Base-by-base conservation (phyloP, 2,329 filamentous ascomycete genomes). In the Hymenoscyphus occultus region DNA sequence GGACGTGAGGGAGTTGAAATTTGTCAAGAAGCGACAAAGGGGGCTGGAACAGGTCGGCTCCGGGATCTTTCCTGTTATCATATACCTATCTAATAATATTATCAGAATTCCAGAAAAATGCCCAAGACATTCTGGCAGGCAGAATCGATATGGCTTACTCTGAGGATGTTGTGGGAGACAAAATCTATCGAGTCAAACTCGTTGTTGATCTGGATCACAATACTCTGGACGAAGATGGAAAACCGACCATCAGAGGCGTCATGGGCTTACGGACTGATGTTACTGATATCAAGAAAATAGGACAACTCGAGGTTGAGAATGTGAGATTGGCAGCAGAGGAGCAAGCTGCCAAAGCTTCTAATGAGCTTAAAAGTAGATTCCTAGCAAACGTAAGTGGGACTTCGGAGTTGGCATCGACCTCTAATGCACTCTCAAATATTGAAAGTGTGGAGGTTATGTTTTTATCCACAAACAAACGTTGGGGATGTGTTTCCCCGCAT, bases 321-420 rank as follows among this genome's bases (percentile, higher is more conserved):
- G 65, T 63, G 12, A 61, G 67, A 51, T 59, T 72, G 58, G 67
- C 65, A 22, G 59, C 65, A 56, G 68, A 71, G 51, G 71, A 72
- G 58, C 67, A 71, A 48, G 69, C 70, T 54, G 71, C 71, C 2
- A 71, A 72, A 59, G 69, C 71, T 28, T 70, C 71, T 13, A 71
- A 68, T 40, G 57, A 62, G 22, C 63, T 71, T 39, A 72, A 72
- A 42, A 72, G 71, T 64, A 70, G 68, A 56, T 72, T 72, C 54
- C 45, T 72, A 10, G 71, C 71, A 32, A 72, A 72, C 45, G 70
- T 70, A 61, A 64, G 68, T 67, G 6, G 68, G n/a, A 13, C n/a
- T 7, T 9, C 1, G 19, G 2, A 48, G 19, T 35, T 10, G 9
- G 9, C 35, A 35, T 35, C 1, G 6, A 35, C 4, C 35, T 35